Base-by-base conservation (phyloP, 179 eudicot genomes). In the Spinacia oleracea region DNA sequence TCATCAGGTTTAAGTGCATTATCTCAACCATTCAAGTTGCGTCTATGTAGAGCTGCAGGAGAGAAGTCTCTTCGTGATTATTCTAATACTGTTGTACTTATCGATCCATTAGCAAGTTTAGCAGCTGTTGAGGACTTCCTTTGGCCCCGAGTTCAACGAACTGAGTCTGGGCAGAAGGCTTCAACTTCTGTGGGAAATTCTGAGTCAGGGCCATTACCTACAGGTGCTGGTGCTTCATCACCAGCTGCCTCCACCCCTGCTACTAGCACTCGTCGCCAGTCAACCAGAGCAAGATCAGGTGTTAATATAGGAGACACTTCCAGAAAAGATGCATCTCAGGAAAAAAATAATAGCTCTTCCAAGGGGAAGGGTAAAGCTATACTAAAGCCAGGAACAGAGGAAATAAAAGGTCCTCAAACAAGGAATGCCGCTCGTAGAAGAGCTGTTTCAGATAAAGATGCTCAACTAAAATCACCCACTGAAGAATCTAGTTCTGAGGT, bases 61-160 rank as follows among this genome's bases (percentile, higher is more conserved):
- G 99, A 96, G 77, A 94, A 94, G 73, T 88, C 97, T 67, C 97
- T 96, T 53, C 98, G 99, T 72, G 99, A 96, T 84, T 96, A 92
- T 87, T 94, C 99, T 56, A 92, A 97, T 29, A 92, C 97, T 79
- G 87, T 94, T 64, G 98, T 94, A 38, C 86, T 96, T 38, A 96
- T 96, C 83, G 99, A 96, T 92, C 99, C 99, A 0, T 83, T 96
- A 79, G 99, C 99, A 75, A 96, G 92, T 86, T 87, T 96, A 82
- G 91, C 97, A 38, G 97, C 97, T 80, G 97, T 96, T 66, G 99
- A 96, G 79, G 97, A 92, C 35, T 96, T 96, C 68, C 91, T 96
- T 29, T 96, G 98, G 98, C 91, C 98, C 34, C 86, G 98, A 78
- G 92, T 96, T 69, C 99, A 94, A 80, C 83, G 97, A 72, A 80